These are phyloP conservation scores for Hsuehochloa calcarea DNA, from an alignment of 176 grass and related monocot genomes.

Conservation along the genomic window DNA sequence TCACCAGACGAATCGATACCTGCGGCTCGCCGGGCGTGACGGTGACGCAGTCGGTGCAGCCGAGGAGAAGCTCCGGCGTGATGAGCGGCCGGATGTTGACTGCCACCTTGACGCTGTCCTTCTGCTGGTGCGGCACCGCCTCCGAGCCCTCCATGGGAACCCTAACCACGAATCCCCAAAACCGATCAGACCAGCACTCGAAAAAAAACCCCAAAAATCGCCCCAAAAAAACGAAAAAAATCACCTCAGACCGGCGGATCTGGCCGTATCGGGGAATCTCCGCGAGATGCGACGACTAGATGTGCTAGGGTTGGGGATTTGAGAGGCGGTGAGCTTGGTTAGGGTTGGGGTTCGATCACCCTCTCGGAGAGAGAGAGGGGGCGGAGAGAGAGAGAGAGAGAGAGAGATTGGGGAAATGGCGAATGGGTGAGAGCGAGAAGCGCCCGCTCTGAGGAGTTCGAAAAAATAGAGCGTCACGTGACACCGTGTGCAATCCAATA, in stretches of 20 bases:
- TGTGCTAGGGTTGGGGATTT: background rate
- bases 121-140: conserved; percentile 35
- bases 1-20: conserved; percentile 34
- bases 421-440: conserved; percentile 30
- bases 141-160: conserved; percentile 54
- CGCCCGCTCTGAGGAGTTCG: conserved; percentile 48
- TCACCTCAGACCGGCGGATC: background rate
- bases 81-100: conserved; percentile 94
- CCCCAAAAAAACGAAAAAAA: background rate
- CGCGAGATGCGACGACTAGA: background rate
- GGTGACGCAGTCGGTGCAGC: conserved; percentile 79
- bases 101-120: conserved; percentile 85
- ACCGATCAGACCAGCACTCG: background rate
- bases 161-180: conserved; percentile 10
- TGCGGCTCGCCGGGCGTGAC: conserved; percentile 81
- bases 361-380: background rate
- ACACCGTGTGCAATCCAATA: background rate
- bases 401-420: background rate
- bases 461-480: conserved; percentile 51
- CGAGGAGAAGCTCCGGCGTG: conserved; percentile 73
- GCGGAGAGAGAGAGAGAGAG: too few relatives aligned
- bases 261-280: background rate
- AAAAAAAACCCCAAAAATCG: background rate
- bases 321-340: background rate
- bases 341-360: conserved; percentile 31